A percentile compares a stretch with the other conserved stretches of the same genome.
phyloP scores from a whole-genome alignment of 495 filamentous ascomycete genomes.

The Sporormia fimetaria region DNA sequence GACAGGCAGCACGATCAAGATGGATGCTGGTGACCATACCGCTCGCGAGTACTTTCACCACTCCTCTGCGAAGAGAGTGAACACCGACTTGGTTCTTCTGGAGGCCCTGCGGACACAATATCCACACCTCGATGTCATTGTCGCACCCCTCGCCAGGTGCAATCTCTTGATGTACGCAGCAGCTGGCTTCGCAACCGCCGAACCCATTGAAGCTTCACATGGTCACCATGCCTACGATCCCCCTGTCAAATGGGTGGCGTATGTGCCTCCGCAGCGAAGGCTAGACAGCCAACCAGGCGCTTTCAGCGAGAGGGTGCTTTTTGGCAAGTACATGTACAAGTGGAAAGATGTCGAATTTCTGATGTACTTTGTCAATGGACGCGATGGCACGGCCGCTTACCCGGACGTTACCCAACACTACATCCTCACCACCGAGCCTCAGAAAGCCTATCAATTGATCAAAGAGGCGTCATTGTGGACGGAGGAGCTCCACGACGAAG shows the following conservation, averaged over 20 bases:
- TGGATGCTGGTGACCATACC: conserved; percentile 22
- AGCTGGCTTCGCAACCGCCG: conserved; percentile 37
- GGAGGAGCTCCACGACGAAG: conserved; percentile 45
- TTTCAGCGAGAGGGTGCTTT: conserved; percentile 35
- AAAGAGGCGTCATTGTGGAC: conserved; percentile 40
- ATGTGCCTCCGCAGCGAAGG: conserved; percentile 40
- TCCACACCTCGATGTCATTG: conserved; percentile 40
- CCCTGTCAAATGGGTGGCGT: conserved; percentile 36
- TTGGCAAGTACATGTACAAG: conserved; percentile 44
- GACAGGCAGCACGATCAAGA: conserved; percentile 18
- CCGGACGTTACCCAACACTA: conserved; percentile 36
- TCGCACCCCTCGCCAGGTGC: conserved; percentile 28
- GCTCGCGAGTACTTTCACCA: conserved; percentile 35
- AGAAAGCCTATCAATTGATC: conserved; percentile 42
- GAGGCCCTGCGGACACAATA: conserved; percentile 40
- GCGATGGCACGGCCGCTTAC: conserved; percentile 34
- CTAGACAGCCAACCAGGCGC: conserved; percentile 38
- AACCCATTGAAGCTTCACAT: conserved; percentile 31
- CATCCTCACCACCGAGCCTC: conserved; percentile 36
- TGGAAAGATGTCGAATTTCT: conserved; percentile 42
- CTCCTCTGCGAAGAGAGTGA: conserved; percentile 37
- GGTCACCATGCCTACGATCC: conserved; percentile 25
- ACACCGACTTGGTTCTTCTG: conserved; percentile 43
- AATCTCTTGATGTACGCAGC: conserved; percentile 43
- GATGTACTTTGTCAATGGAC: conserved; percentile 42